Evolutionary conservation across 2,329 filamentous ascomycete species (phyloP).

Genomic region (Herpomyces periplanetae): DNA sequence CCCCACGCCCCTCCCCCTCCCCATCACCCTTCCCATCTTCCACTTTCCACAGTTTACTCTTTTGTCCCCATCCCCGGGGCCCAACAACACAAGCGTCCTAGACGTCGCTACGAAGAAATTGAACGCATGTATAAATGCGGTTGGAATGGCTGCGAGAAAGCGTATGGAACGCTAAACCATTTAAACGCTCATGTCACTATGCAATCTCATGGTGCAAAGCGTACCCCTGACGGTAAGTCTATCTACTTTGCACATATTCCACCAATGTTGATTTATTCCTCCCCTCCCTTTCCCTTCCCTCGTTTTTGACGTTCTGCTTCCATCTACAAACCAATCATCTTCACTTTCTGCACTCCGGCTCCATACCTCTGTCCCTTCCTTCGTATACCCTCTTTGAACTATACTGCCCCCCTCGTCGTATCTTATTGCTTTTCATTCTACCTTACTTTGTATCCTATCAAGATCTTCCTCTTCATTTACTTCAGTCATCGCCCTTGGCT

Average conservation of each 20-base stretch:
- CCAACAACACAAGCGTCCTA: conserved; percentile 79
- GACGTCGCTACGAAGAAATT: conserved; percentile 82
- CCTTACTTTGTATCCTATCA: too few species aligned
- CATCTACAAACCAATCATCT: too few species aligned
- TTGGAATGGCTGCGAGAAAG: conserved; percentile 93
- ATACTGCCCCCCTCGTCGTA: too few species aligned
- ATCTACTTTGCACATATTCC: conserved; percentile 2
- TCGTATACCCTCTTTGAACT: too few species aligned
- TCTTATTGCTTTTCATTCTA: too few species aligned
- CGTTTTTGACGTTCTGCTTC: too few species aligned
- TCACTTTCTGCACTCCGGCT: too few species aligned
- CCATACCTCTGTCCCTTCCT: too few species aligned
- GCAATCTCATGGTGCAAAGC: conserved; percentile 79
- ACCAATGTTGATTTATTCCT: conserved; percentile 1
- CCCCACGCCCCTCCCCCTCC: too few species aligned
- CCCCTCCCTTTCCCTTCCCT: conserved; percentile 1
- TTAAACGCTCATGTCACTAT: conserved; percentile 93
- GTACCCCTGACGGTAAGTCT: conserved; percentile 69
- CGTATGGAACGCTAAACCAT: conserved; percentile 86
- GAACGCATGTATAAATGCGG: conserved; percentile 99
- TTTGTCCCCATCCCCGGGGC: conserved; percentile 90
- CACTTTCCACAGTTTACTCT: conserved; percentile 47
- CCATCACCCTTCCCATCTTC: too few species aligned
- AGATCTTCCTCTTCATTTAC: too few species aligned
- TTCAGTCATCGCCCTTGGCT: too few species aligned